Conservation (phyloP, 2,329 filamentous ascomycete genomes). For the Dactylellina drechsleri region DNA sequence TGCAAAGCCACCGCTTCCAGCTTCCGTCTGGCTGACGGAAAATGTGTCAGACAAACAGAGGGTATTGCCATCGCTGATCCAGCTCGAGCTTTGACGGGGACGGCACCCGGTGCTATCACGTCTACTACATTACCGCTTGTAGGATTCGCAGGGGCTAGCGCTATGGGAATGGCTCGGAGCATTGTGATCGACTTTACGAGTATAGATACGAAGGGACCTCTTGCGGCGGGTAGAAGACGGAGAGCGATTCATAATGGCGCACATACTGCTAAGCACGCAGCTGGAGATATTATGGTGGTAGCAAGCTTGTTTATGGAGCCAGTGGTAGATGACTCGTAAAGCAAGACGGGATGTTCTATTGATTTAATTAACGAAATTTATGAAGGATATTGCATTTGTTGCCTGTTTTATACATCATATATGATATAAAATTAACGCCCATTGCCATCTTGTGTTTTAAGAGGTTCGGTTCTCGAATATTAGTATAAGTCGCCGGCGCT, state of each 20-base stretch:
- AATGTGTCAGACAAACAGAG: conserved; percentile 4
- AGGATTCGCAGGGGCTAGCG: neutral
- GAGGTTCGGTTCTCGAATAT: no score
- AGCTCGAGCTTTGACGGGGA: neutral
- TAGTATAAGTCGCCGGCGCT: no score
- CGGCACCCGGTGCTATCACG: neutral
- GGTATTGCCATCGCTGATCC: conserved; percentile 9
- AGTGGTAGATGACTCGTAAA: conserved; percentile 3
- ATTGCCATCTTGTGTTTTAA: no score
- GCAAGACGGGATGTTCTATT: no score
- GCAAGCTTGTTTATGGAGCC: conserved; percentile 17
- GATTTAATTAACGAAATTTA: no score
- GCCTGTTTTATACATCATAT: no score
- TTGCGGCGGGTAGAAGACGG: conserved; percentile 3
- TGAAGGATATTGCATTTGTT: no score
- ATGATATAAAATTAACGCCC: no score
- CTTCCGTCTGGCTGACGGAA: neutral
- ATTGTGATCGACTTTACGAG: conserved; percentile 20
- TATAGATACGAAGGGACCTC: neutral
- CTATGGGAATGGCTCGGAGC: neutral
- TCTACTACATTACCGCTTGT: conserved; percentile 6
- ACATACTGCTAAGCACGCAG: neutral
- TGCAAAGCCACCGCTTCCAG: conserved; percentile 21
- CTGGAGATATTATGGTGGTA: conserved; percentile 22
- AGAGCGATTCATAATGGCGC: neutral